Base-by-base conservation (phyloP, 2,329 filamentous ascomycete species). In the Neodidymelliopsis sp. region DNA sequence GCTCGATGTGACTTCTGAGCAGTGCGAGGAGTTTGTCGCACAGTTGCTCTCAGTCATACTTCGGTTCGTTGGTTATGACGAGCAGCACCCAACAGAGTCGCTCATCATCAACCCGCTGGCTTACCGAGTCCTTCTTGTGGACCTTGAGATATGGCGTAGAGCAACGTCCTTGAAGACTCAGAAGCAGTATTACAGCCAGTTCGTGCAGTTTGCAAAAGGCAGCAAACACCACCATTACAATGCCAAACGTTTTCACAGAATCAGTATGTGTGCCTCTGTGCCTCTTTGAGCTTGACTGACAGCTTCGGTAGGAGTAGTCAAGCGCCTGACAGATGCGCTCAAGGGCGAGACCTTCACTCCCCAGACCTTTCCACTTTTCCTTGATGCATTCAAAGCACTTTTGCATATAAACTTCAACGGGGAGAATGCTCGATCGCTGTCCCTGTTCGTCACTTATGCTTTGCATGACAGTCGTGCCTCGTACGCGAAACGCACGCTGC, bases 181-280 rank as follows among this genome's bases (percentile, higher is more conserved):
- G 66, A 87, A 89, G 62, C 79, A 97, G 18, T 99, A 97, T 73
- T 97, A 97, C 74, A 86, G 87, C 53, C 94, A 99, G 68, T 97
- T 97, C 65, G 80, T 88, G 53, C 88, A 87, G 0, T 97, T 99
- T 74, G 88, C 90, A 1, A 84, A 88, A n/a, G 87, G 87, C 63
- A 97, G 93, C 79, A 92, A 94, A 67, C 88, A 95, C 65, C 90
- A 91, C 67, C 87, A 90, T 51, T 97, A 97, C 74, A 99, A 99
- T 70, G 86, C 89, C 41, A 88, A 90, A 66, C 84, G 94, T 35
- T 77, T 99, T 52, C 84, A 89, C 51, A 84, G 92, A 60, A 99
- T 99, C 89, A 85, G 93, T 92, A 83, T 79, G 89, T 74, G 34
- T 35, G 25, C 16, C 12, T 23, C 9, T 11, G 12, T 22, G 35